Base-by-base conservation (phyloP, 1,139 yeast species). In the Yamadazyma triangularis region DNA sequence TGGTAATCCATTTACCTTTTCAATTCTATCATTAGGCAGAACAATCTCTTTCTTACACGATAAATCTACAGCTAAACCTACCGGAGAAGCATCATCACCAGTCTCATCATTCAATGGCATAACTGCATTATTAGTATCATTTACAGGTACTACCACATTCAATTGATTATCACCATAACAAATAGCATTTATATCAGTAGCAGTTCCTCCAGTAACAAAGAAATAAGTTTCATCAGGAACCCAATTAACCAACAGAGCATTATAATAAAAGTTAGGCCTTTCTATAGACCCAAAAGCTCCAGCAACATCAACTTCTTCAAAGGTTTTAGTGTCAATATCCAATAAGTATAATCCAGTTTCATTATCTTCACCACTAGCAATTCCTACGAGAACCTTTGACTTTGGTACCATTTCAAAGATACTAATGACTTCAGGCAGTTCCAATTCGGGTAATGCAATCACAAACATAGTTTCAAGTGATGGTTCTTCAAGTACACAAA, bases 61-160 rank as follows among this genome's bases (percentile, higher is more conserved):
- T 11, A 78, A 47, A 48, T 85, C 94, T 4, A 85, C 31, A 0
- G 73, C 77, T 21, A 83, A 44, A 2, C 95, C 95, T 13, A 83
- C 59, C 0, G 89, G 78, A 2, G 84, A 73, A 4, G 83, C 71
- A 47, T 85, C 95, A 30, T 74, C 81, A 24, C 72, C 76, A 0
- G 79, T 58, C 2, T 70, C 79, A 11, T 74, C 79, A 48, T 73
- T 74, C 41, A 85, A 61, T 1, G 95, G 95, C 40, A 85, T 63
- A 10, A 73, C 71, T 0, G 95, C 91, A 31, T 84, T 68, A 41
- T 75, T 76, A 4, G 79, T 63, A 47, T 87, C 96, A 43, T 81
- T 84, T 3, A 70, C 54, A 14, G 79, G 77, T 23, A 50, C 57
- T 25, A 66, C 51, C 11, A 53, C 40, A 6, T 36, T 25, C 4